These are phyloP conservation scores for Apophysomyces elegans DNA, from an alignment of 371 early-diverging fungal species.

Conservation along the genomic window DNA sequence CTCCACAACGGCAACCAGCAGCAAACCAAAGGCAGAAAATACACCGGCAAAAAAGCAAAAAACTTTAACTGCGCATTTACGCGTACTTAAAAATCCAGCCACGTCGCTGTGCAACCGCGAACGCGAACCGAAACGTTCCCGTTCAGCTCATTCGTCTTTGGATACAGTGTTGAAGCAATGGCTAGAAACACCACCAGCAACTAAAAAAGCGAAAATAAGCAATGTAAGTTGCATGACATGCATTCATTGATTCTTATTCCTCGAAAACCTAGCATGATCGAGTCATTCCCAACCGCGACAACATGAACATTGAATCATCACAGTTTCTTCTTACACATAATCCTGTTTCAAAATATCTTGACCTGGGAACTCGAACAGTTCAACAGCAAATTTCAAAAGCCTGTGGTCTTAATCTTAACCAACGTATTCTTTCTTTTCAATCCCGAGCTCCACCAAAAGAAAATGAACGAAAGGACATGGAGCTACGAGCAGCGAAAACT, in stretches of 20 bases:
- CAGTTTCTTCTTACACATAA: conserved; percentile 64
- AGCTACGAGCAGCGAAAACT: conserved; percentile 14
- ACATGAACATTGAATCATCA: conserved; percentile 64
- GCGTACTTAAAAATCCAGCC: conserved; percentile 2
- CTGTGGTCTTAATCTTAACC: conserved; percentile 70
- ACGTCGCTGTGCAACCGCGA: not conserved
- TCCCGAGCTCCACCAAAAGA: conserved; percentile 69
- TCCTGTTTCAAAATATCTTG: conserved; percentile 38
- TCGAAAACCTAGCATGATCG: conserved; percentile 67
- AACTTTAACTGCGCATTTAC: not conserved
- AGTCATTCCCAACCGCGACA: conserved; percentile 70
- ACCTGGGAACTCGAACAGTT: conserved; percentile 60
- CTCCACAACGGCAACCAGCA: not conserved
- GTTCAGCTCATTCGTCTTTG: conserved; percentile 29
- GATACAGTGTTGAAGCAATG: conserved; percentile 39
- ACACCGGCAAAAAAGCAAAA: not conserved
- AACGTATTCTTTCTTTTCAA: conserved; percentile 78
- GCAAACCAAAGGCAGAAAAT: not conserved
- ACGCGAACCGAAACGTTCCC: conserved; percentile 30
- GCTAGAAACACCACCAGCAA: conserved; percentile 31
- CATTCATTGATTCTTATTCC: conserved; percentile 4
- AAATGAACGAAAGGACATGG: conserved; percentile 37
- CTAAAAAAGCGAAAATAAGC: conserved; percentile 5
- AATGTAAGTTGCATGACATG: not conserved
- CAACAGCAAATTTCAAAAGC: conserved; percentile 81